Percentiles rank a stretch among this genome's conserved stretches.
These are phyloP conservation scores for Draba incana DNA, from an alignment of 345 rosid genomes.

Conservation along the genomic window DNA sequence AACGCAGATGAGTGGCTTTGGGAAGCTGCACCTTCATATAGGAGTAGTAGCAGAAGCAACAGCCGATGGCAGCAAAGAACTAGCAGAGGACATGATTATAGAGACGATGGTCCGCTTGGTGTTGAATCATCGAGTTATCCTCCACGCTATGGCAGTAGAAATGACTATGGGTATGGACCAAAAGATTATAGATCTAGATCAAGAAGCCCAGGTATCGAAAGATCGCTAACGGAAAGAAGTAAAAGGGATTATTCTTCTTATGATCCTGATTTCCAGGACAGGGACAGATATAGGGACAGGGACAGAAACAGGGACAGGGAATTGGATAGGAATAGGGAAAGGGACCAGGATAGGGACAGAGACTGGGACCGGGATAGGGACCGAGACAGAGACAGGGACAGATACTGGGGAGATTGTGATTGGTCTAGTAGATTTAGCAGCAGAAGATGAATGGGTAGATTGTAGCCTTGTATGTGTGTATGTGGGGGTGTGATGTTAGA, in stretches of 20 bases:
- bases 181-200: constrained; percentile 42
- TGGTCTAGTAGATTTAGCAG: constrained; percentile 39
- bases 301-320: background rate
- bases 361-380: constrained; percentile 22
- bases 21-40: constrained; percentile 53
- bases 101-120: constrained; percentile 71
- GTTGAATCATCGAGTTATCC: constrained; percentile 69
- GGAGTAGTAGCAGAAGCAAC: constrained; percentile 46
- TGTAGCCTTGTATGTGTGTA: constrained; percentile 30
- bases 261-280: no score
- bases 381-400: background rate
- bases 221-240: no score
- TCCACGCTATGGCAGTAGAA: constrained; percentile 56
- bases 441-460: constrained; percentile 39
- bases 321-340: constrained; percentile 6
- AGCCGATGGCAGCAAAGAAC: constrained; percentile 43
- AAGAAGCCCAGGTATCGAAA: constrained; percentile 40
- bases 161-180: constrained; percentile 44
- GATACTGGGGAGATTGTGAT: constrained; percentile 37
- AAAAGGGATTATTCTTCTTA: no score
- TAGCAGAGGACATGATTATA: constrained; percentile 54
- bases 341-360: background rate
- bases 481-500: constrained; percentile 7
- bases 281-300: constrained; percentile 21
- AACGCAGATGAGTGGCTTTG: constrained; percentile 75